Conservation (phyloP, 352 stramenopile species). For the Elongisporangium prolatum region DNA sequence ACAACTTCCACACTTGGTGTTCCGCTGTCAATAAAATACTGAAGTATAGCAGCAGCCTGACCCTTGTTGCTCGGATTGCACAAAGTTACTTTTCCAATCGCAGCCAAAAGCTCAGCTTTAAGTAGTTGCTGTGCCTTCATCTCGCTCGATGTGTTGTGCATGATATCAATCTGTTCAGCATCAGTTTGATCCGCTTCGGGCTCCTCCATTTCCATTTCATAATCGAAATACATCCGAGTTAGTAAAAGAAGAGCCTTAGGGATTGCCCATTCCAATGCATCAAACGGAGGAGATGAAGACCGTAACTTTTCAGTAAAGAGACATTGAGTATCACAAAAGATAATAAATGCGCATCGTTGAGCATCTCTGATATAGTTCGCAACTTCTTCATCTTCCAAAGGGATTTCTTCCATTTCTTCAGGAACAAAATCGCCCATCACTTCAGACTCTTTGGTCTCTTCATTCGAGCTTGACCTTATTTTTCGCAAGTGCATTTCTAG, state of each 20-base stretch:
- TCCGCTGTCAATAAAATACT: conserved; percentile 51
- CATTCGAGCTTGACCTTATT: conserved; percentile 13
- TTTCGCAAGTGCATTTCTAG: conserved; percentile 75
- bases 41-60: conserved; percentile 67
- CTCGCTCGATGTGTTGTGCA: conserved; percentile 10
- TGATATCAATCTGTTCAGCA: conserved; percentile 6
- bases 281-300: conserved; percentile 43
- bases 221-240: conserved; percentile 83
- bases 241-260: conserved; percentile 64
- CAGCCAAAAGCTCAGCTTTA: conserved; percentile 67
- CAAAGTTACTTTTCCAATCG: conserved; percentile 62
- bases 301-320: conserved; percentile 85
- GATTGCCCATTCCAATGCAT: conserved; percentile 60
- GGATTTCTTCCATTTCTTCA: conserved; percentile 59
- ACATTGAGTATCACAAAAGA: conserved; percentile 74
- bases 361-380: conserved; percentile 51
- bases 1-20: conserved; percentile 60
- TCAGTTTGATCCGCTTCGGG: conserved; percentile 37
- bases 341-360: conserved; percentile 67
- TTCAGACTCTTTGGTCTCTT: conserved; percentile 23
- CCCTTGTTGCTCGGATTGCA: conserved; percentile 83
- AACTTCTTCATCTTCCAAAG: conserved; percentile 50
- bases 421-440: neutral
- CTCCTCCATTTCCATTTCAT: conserved; percentile 57
- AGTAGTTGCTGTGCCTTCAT: conserved; percentile 28